Percentiles rank a stretch among this genome's conserved stretches.
Conservation (phyloP, 305 asterid species). For the Rubia tinctorum region DNA sequence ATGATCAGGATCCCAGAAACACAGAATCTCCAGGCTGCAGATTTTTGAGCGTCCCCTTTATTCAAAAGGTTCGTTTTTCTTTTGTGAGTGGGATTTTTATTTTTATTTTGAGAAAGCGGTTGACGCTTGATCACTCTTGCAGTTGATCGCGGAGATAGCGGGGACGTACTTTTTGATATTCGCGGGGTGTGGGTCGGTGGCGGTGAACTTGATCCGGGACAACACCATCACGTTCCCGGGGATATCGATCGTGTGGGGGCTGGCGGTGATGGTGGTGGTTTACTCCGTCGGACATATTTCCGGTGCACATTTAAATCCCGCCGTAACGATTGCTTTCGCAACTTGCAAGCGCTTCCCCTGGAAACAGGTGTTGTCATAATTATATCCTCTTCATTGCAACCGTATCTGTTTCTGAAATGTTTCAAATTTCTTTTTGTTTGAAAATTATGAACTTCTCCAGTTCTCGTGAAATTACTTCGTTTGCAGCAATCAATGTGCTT, state of each 20-base stretch:
- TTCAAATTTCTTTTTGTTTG: no score
- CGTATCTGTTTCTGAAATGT: not conserved
- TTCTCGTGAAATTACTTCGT: no score
- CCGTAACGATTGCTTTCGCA: conserved; percentile 90
- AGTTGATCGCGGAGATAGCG: conserved; percentile 77
- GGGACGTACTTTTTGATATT: conserved; percentile 86
- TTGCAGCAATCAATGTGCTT: no score
- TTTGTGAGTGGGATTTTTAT: no score
- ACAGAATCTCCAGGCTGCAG: conserved; percentile 20
- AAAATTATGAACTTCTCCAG: no score
- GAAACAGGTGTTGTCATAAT: conserved; percentile 39
- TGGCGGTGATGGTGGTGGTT: conserved; percentile 82
- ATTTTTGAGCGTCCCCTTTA: conserved; percentile 27
- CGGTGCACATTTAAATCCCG: conserved; percentile 91
- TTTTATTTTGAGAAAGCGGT: no score
- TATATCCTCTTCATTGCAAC: not conserved
- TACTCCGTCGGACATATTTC: conserved; percentile 91
- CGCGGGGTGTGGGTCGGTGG: conserved; percentile 79
- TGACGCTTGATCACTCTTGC: not conserved
- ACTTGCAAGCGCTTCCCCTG: conserved; percentile 76
- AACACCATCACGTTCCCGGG: conserved; percentile 72
- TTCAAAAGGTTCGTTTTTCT: conserved; percentile 30
- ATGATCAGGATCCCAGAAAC: conserved; percentile 16
- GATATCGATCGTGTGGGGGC: conserved; percentile 82
- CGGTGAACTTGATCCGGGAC: conserved; percentile 53